Evolutionary conservation across 1,284 basidiomycete species (phyloP), one percentile per base, ranked within the genome.

Genomic region (Tetrapyrgos nigripes): DNA sequence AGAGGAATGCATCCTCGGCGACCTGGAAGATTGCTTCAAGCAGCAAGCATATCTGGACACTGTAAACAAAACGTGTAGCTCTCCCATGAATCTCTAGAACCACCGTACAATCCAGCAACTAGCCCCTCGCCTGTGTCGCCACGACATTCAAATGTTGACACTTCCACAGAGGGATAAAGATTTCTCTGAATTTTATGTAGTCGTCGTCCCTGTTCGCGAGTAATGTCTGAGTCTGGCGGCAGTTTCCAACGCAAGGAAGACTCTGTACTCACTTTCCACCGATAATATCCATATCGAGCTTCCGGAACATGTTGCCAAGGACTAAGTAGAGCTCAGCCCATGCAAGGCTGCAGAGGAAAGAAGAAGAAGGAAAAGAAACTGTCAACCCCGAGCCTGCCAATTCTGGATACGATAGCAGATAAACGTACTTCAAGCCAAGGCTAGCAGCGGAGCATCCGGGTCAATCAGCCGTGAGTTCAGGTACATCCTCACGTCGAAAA

Each of bases 281-380:
- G 23, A 23, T 37, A 27, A 56, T 33, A 3, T 14, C 45, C 19
- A 56, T 27, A 27, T 45, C 40, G n/a, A 56, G 14, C n/a, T 31
- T 56, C 23, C 55, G 45, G 14, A 56, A 50, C 4, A 56, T 28
- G 26, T 48, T 56, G 2, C 55, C 55, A 26, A 56, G 26, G 10
- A 56, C 50, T n/a, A 56, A 48, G 37, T 56, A 56, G n/a, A 56
- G 21, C 44, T 56, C 55, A 33, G 48, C 50, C 55, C 55, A 56
- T 21, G 55, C 55, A 23, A 56, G 21, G 44, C 48, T 56, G 19
- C 3, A 53, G 35, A 14, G n/a, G n/a, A n/a, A n/a, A n/a, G n/a
- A n/a, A n/a, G n/a, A n/a, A n/a, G n/a, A n/a, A n/a, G 19, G 6
- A n/a, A 40, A 17, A 8, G 31, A 33, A 33, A 8, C 14, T 14